phyloP scores from a whole-genome alignment of 441 rosid genomes.

The Kokia cookei region DNA sequence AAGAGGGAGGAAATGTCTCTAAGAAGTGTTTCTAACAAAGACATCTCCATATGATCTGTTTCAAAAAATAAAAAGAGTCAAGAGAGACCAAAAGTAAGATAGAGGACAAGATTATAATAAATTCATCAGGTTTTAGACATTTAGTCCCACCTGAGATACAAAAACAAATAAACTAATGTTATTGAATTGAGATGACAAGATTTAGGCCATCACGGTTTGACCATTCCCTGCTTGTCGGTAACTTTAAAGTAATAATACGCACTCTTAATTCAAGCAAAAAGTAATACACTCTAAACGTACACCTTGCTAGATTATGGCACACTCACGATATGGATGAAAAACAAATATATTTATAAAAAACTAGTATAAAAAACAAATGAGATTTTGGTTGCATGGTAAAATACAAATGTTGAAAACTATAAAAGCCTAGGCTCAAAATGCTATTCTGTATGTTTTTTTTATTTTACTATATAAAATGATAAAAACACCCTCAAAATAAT shows the following conservation, averaged over 20 bases:
- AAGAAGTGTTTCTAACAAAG: constrained; percentile 61
- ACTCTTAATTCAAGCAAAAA: no score
- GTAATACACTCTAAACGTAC: background rate
- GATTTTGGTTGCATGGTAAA: no score
- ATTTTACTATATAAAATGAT: no score
- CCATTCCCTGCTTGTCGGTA: background rate
- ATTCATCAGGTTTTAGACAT: background rate
- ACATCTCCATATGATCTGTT: constrained; percentile 74
- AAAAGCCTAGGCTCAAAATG: no score
- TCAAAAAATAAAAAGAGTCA: background rate
- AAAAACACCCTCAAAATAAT: no score
- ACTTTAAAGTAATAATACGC: background rate
- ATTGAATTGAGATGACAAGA: background rate
- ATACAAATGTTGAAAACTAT: no score
- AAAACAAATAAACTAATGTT: background rate
- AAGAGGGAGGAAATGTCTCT: constrained; percentile 52
- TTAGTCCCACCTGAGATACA: background rate
- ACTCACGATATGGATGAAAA: no score
- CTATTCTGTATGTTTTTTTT: no score
- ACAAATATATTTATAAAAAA: no score
- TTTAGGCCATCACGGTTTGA: background rate
- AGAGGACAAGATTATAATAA: background rate
- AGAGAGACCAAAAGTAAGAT: background rate
- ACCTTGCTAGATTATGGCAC: no score
- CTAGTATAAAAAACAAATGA: no score